Evolutionary conservation across 306 rosid species (phyloP), one percentile per base, ranked within the genome.

Genomic region (Pyrus betulifolia): DNA sequence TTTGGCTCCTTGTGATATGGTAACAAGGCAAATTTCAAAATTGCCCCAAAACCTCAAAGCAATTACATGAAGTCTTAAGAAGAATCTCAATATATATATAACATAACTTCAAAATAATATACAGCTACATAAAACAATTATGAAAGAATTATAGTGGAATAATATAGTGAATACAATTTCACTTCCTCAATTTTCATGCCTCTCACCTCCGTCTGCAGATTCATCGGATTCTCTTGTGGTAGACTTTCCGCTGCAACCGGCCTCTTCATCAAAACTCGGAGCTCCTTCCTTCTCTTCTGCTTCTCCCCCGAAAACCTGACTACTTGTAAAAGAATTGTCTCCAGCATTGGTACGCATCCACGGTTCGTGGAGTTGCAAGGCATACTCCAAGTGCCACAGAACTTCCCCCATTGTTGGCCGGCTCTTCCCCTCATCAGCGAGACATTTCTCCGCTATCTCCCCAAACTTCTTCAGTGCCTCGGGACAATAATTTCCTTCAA

Each of bases 321-420:
- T 70, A 52, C 84, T 80, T 46, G 94, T 63, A 73, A 91, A 79
- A 11, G 96, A 89, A 83, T 73, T 62, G 31, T 81, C 90, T 14
- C 58, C 77, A 45, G 35, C 83, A 7, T 81, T 70, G 64, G 44
- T 60, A 63, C 83, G 83, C 54, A 89, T 76, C 99, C 99, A 91
- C 55, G 99, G 96, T 86, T 90, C 97, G 21, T 92, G 98, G 45
- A 92, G 89, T 68, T 92, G 99, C 85, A 92, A 76, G 57, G 89
- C 88, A 82, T 91, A 88, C 75, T 95, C 99, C 82, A 95, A 88
- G 81, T 95, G 93, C 99, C 99, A 92, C 46, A 92, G 69, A 66
- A 95, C 96, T 76, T 95, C 96, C 71, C 99, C 99, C 98, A 95
- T 91, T 8, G 96, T 88, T 1, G 99, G 98, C 63, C 98, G 88